Evolutionary conservation across 306 rosid species (phyloP).

Genomic region (Dryas alaskensis): DNA sequence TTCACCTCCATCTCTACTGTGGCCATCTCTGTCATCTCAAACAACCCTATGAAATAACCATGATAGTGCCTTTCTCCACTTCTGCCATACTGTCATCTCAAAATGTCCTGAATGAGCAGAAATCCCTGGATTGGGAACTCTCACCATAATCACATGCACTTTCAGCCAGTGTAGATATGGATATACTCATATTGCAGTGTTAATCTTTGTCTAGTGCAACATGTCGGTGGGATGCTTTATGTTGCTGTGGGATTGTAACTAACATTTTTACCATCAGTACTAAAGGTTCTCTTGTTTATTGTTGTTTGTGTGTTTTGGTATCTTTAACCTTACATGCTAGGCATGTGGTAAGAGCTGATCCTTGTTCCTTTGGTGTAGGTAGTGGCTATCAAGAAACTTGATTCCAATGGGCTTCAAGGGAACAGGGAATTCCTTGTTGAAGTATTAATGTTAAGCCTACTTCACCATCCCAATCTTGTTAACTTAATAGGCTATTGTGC

Average conservation of each 20-base stretch:
- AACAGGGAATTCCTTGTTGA: conserved; percentile 61
- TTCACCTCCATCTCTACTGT: too few species aligned
- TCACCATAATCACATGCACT: too few species aligned
- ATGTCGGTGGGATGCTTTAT: conserved; percentile 2
- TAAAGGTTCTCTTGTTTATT: neutral
- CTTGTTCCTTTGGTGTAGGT: conserved; percentile 32
- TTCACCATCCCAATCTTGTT: conserved; percentile 61
- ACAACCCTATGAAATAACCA: too few species aligned
- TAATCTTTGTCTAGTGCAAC: neutral
- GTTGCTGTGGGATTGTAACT: neutral
- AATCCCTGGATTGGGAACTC: too few species aligned
- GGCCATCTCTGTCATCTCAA: too few species aligned
- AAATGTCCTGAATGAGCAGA: too few species aligned
- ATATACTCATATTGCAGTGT: neutral
- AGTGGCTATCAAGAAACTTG: conserved; percentile 57
- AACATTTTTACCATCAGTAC: neutral
- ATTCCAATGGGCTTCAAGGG: conserved; percentile 60
- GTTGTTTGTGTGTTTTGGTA: neutral
- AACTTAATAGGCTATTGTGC: conserved; percentile 57
- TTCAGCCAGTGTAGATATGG: neutral
- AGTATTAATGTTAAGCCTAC: conserved; percentile 55
- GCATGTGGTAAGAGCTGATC: conserved; percentile 21
- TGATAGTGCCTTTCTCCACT: too few species aligned
- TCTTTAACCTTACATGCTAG: neutral
- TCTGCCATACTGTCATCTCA: too few species aligned